These are phyloP conservation scores for Verbascum thapsus DNA, from an alignment of 257 asterid species.

Conservation along the genomic window DNA sequence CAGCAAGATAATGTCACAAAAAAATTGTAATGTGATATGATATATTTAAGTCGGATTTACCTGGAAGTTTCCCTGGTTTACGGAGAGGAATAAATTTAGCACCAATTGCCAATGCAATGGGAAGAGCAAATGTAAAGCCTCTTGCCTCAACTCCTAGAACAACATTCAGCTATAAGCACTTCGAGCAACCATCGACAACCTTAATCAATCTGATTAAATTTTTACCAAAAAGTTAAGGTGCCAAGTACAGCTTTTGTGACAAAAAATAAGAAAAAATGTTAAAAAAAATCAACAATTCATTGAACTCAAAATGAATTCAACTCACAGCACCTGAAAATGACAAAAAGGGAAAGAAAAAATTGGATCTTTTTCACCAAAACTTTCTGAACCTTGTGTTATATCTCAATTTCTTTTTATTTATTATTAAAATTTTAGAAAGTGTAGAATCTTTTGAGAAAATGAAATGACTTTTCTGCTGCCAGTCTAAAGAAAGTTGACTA, in stretches of 20 bases:
- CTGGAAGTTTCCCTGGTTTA: slow-evolving; percentile 77
- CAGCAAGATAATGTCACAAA: neutral
- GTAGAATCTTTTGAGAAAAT: slow-evolving; percentile 10
- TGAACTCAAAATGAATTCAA: neutral
- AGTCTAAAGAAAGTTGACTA: neutral
- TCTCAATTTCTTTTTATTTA: neutral
- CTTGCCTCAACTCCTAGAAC: slow-evolving; percentile 79
- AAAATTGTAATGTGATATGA: neutral
- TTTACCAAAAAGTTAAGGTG: neutral
- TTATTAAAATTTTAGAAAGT: slow-evolving; percentile 10
- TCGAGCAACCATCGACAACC: slow-evolving; percentile 15
- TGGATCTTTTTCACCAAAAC: neutral
- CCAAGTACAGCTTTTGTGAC: slow-evolving; percentile 15
- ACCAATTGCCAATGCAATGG: slow-evolving; percentile 81
- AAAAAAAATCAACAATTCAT: neutral
- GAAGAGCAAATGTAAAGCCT: slow-evolving; percentile 78
- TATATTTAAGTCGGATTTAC: slow-evolving; percentile 37
- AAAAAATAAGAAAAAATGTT: too few relatives aligned
- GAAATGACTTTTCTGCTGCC: neutral
- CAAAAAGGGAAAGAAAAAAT: neutral
- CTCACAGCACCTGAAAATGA: neutral
- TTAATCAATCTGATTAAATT: slow-evolving; percentile 14
- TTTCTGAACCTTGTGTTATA: neutral
- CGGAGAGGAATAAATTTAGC: slow-evolving; percentile 75
- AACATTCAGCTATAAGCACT: slow-evolving; percentile 19